Evolutionary conservation across 108 stramenopile genomes (phyloP).

Genomic region (Pseudonitzschia multiseries): DNA sequence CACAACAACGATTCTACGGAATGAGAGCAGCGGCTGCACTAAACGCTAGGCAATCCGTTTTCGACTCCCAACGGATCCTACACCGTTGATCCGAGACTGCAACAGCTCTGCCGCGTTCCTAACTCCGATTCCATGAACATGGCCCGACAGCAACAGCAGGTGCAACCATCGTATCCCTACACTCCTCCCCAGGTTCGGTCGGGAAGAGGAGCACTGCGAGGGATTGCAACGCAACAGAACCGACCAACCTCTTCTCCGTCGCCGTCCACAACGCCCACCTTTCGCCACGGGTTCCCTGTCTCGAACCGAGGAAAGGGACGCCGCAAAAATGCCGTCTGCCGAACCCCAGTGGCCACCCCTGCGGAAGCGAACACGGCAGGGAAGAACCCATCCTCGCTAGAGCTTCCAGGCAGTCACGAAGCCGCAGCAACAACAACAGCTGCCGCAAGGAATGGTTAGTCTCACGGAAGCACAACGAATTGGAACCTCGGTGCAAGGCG

Average conservation of each 20-base stretch:
- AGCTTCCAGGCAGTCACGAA: background rate
- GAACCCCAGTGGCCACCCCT: background rate
- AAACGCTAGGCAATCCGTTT: background rate
- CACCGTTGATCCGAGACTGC: background rate
- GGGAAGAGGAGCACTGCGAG: conserved; percentile 40
- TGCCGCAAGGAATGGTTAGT: background rate
- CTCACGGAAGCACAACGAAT: conserved; percentile 26
- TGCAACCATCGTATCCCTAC: background rate
- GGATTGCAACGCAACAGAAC: background rate
- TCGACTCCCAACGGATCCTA: background rate
- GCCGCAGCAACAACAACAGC: background rate
- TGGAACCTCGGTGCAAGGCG: conserved; percentile 23
- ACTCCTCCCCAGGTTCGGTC: conserved; percentile 35
- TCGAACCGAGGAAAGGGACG: conserved; percentile 49
- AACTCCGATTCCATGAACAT: background rate
- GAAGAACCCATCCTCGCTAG: background rate
- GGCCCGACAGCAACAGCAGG: background rate
- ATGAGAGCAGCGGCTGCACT: conserved; percentile 8
- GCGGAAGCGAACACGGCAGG: background rate
- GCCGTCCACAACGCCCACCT: conserved; percentile 23
- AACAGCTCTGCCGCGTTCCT: background rate
- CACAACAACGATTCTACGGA: conserved; percentile 8
- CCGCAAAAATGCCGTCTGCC: conserved; percentile 13
- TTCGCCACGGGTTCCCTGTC: conserved; percentile 33
- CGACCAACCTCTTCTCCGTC: background rate